Evolutionary conservation across 1,284 basidiomycete genomes (phyloP).

Genomic region (Ganoderma meredithae): DNA sequence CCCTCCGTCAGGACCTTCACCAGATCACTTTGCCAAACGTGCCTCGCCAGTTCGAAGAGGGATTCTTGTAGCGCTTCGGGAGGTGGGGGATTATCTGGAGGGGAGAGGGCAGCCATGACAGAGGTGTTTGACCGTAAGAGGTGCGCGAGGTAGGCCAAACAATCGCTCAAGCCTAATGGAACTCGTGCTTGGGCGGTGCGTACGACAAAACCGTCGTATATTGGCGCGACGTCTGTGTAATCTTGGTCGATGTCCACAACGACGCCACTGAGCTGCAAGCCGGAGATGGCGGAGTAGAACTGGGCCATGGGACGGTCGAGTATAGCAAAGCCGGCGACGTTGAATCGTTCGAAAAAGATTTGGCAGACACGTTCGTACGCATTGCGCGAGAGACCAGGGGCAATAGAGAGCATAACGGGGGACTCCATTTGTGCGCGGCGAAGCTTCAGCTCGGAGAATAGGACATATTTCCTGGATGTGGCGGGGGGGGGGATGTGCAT

Average conservation of each 20-base stretch:
- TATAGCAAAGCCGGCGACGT: conserved; percentile 86
- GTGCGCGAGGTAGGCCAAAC: conserved; percentile 78
- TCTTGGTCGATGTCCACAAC: conserved; percentile 87
- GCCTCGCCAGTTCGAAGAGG: conserved; percentile 64
- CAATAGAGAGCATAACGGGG: conserved; percentile 80
- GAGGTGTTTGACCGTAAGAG: conserved; percentile 72
- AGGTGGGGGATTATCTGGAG: conserved; percentile 51
- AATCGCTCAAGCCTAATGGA: conserved; percentile 76
- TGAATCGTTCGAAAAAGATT: conserved; percentile 96
- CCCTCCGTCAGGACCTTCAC: conserved; percentile 78
- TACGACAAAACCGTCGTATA: conserved; percentile 81
- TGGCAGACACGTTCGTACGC: conserved; percentile 82
- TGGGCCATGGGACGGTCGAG: conserved; percentile 88
- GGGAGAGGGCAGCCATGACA: conserved; percentile 69
- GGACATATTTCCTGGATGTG: conserved; percentile 79
- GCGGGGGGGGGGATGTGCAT: neutral
- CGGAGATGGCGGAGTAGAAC: conserved; percentile 72
- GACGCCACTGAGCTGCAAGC: conserved; percentile 77
- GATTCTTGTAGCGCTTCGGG: conserved; percentile 54
- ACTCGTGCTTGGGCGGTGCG: conserved; percentile 66
- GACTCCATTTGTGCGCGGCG: conserved; percentile 89
- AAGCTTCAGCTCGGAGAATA: conserved; percentile 81
- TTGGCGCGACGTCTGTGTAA: conserved; percentile 79
- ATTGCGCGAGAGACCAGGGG: conserved; percentile 74
- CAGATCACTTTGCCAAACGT: conserved; percentile 66